Conservation (phyloP, 2,329 filamentous ascomycete genomes). For the Elsinoe fawcettii region DNA sequence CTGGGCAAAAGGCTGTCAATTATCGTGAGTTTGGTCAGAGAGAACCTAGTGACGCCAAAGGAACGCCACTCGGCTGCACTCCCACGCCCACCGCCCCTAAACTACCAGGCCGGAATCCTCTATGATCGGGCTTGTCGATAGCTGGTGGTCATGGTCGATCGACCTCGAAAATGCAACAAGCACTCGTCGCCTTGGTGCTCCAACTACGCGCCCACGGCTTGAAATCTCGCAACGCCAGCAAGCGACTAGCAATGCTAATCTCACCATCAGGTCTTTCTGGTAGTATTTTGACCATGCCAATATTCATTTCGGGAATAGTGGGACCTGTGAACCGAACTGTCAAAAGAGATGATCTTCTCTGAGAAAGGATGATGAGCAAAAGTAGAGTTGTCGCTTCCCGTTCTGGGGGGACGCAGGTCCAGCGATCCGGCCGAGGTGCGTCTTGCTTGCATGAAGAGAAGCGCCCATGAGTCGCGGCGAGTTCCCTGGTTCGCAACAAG, state of each 20-base stretch:
- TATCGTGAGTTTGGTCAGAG: slow-evolving; percentile 11
- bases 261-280: not conserved
- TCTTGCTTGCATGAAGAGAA: slow-evolving; percentile 5
- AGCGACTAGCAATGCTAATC: not conserved
- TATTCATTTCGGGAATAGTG: slow-evolving; percentile 8
- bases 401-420: slow-evolving; percentile 11
- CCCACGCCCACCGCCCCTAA: slow-evolving; percentile 5
- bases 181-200: not conserved
- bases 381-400: not conserved
- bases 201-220: not conserved
- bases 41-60: not conserved
- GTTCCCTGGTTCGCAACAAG: slow-evolving; percentile 10
- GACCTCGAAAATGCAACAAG: not conserved
- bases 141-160: not conserved
- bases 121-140: slow-evolving; percentile 5
- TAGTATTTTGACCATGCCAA: not conserved
- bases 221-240: not conserved
- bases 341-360: slow-evolving; percentile 3
- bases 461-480: not conserved
- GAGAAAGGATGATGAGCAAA: slow-evolving; percentile 7
- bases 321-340: not conserved
- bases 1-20: slow-evolving; percentile 6
- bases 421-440: slow-evolving; percentile 13
- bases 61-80: slow-evolving; percentile 11
- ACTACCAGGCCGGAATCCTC: slow-evolving; percentile 1